phyloP scores from a whole-genome alignment of 257 asterid genomes.

The Rehmannia glutinosa region DNA sequence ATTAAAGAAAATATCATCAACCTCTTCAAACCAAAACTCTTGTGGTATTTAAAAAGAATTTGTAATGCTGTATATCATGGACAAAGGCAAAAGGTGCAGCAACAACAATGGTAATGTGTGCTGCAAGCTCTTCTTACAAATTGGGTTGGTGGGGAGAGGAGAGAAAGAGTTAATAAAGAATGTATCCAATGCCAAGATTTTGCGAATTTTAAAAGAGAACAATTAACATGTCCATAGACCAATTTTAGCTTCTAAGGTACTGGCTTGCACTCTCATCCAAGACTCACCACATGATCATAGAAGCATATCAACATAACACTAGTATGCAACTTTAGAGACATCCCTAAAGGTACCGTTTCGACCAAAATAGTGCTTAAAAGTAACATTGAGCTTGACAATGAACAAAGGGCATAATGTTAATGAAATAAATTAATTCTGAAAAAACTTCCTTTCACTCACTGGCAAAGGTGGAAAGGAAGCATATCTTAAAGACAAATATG shows the following conservation, averaged over 20 bases:
- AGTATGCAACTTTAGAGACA: neutral
- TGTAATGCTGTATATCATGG: neutral
- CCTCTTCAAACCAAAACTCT: neutral
- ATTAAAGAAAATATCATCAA: constrained; percentile 1
- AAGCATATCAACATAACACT: neutral
- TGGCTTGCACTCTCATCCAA: neutral
- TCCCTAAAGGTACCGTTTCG: neutral
- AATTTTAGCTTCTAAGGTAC: neutral
- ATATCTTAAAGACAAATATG: neutral
- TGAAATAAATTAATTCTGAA: too few relatives aligned
- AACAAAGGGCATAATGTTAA: too few relatives aligned
- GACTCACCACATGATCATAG: neutral
- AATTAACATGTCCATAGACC: neutral
- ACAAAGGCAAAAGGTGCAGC: neutral
- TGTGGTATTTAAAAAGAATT: neutral
- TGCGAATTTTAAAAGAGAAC: neutral
- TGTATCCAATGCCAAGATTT: too few relatives aligned
- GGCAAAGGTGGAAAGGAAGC: neutral
- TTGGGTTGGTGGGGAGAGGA: too few relatives aligned
- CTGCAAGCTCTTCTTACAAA: too few relatives aligned
- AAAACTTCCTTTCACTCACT: neutral
- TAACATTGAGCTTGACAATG: neutral
- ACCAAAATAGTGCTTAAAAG: neutral
- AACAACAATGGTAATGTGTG: neutral
- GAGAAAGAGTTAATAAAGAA: too few relatives aligned